phyloP scores from a whole-genome alignment of 2,329 filamentous ascomycete genomes.

The Magnaporthiopsis rhizophila region DNA sequence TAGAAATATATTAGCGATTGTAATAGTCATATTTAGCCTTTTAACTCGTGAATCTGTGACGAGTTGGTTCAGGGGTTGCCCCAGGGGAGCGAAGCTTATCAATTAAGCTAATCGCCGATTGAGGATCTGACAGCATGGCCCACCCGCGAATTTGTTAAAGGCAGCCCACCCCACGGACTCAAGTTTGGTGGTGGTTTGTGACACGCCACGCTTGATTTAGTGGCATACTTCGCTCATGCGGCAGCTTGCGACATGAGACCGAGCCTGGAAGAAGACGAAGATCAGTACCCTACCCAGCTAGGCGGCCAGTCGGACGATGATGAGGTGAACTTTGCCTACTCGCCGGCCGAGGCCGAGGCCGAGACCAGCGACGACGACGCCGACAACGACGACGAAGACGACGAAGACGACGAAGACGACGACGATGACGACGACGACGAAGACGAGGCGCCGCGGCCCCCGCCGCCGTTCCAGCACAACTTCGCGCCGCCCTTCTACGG shows the following conservation, averaged over 20 bases:
- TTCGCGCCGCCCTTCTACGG: slow-evolving; percentile 90
- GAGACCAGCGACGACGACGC: too few relatives aligned
- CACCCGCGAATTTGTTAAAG: too few relatives aligned
- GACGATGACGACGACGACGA: slow-evolving; percentile 18
- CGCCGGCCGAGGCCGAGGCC: slow-evolving; percentile 11
- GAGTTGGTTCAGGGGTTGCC: neutral
- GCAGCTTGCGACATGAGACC: slow-evolving; percentile 12
- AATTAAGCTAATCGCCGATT: too few relatives aligned
- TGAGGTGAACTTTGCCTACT: slow-evolving; percentile 9
- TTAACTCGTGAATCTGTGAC: neutral
- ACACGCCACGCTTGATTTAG: neutral
- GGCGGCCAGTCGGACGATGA: slow-evolving; percentile 18
- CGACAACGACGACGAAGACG: slow-evolving; percentile 23
- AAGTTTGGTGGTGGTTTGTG: neutral
- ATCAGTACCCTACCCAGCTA: slow-evolving; percentile 9
- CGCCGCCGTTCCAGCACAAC: slow-evolving; percentile 41
- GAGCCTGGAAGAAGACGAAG: slow-evolving; percentile 15
- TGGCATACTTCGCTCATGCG: neutral
- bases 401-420: slow-evolving; percentile 12
- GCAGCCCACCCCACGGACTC: neutral
- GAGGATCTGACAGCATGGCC: too few relatives aligned
- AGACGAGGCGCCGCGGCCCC: slow-evolving; percentile 25
- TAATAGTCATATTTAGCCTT: neutral
- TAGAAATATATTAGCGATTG: neutral
- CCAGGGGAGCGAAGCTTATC: neutral